Conservation (phyloP, 495 filamentous ascomycete species). For the Chlorociboria aeruginascens region DNA sequence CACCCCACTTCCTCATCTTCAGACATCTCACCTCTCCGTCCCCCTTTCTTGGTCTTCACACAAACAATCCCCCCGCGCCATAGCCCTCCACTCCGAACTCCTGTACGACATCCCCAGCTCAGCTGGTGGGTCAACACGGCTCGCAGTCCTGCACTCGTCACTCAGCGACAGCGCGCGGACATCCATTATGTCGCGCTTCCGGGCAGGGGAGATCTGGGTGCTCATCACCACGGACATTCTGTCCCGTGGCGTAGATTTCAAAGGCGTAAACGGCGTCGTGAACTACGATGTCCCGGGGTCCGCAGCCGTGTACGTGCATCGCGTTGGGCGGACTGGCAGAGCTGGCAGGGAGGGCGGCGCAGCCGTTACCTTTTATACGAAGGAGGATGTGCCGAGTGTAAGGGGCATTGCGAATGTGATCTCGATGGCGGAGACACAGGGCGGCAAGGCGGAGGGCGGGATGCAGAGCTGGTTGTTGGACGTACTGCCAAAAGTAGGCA, state of each 20-base stretch:
- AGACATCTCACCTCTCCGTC: slow-evolving; percentile 50
- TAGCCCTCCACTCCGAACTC: slow-evolving; percentile 77
- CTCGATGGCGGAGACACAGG: slow-evolving; percentile 61
- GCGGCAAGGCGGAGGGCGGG: slow-evolving; percentile 32
- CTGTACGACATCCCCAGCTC: slow-evolving; percentile 86
- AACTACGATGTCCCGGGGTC: slow-evolving; percentile 95
- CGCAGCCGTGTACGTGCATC: slow-evolving; percentile 81
- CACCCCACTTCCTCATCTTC: slow-evolving; percentile 54
- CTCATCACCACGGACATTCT: slow-evolving; percentile 91
- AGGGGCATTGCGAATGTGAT: slow-evolving; percentile 92
- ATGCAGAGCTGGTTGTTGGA: slow-evolving; percentile 86
- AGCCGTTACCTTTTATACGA: slow-evolving; percentile 90
- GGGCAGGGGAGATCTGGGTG: slow-evolving; percentile 89
- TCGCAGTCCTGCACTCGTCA: slow-evolving; percentile 82
- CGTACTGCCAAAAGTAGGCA: slow-evolving; percentile 68
- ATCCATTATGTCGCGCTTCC: slow-evolving; percentile 76
- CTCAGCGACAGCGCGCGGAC: slow-evolving; percentile 66
- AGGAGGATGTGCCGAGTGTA: slow-evolving; percentile 82
- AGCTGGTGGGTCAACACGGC: slow-evolving; percentile 74
- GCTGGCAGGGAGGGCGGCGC: slow-evolving; percentile 81
- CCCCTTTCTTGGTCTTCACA: slow-evolving; percentile 88
- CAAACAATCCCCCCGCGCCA: slow-evolving; percentile 84
- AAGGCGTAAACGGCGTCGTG: slow-evolving; percentile 82
- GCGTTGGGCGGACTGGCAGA: slow-evolving; percentile 81
- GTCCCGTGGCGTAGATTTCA: slow-evolving; percentile 83